Evolutionary conservation across 805 yeast species (phyloP).

Genomic region (Komagataella pseudopastoris): DNA sequence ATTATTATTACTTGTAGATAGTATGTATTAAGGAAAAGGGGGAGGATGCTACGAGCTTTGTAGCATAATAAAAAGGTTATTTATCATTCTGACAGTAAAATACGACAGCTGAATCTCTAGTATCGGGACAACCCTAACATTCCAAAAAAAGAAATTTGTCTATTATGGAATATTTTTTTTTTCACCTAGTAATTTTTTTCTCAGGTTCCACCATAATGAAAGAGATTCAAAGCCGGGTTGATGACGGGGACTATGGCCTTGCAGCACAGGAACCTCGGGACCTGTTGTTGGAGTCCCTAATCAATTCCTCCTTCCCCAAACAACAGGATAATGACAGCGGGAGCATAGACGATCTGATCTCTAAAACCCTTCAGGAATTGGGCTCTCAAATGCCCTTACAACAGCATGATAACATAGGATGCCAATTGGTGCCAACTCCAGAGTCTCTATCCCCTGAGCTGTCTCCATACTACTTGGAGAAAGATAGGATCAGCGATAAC

Average conservation of each 20-base stretch:
- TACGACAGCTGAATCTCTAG: background rate
- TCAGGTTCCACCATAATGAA: background rate
- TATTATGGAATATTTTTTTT: background rate
- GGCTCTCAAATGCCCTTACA: background rate
- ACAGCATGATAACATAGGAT: background rate
- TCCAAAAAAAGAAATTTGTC: background rate
- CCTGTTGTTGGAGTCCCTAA: background rate
- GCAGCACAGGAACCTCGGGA: background rate
- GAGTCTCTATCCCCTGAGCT: background rate
- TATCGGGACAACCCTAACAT: background rate
- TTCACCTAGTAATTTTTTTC: background rate
- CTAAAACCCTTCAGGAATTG: background rate
- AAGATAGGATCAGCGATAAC: slow-evolving; percentile 3
- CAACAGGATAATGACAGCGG: background rate
- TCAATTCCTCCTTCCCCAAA: background rate
- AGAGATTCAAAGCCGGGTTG: background rate
- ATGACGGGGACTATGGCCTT: background rate
- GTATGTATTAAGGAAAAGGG: background rate
- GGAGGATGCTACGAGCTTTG: background rate
- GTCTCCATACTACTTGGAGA: background rate
- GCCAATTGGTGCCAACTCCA: background rate
- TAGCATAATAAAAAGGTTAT: background rate
- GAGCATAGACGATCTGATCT: background rate
- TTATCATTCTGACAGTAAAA: no score
- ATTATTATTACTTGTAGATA: background rate